phyloP scores from a whole-genome alignment of 1,139 yeast genomes.

The Diutina siamensis region DNA sequence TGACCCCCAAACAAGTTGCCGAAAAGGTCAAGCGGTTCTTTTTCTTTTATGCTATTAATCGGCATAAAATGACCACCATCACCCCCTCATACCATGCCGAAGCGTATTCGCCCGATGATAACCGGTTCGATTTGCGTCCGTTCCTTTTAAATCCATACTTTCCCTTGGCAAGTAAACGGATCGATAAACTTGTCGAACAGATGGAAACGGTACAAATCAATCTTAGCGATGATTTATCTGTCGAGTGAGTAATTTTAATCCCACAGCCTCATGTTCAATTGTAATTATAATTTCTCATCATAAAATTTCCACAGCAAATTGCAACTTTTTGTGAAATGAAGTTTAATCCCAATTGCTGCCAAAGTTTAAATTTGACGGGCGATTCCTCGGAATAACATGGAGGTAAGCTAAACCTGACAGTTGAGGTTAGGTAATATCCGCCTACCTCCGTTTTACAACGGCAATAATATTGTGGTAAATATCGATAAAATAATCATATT shows the following conservation, averaged over 20 bases:
- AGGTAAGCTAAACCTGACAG: too few species aligned
- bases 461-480: too few species aligned
- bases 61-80: slow-evolving; percentile 93
- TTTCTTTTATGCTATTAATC: slow-evolving; percentile 85
- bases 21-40: slow-evolving; percentile 86
- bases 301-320: too few species aligned
- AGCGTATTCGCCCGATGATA: slow-evolving; percentile 95
- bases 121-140: slow-evolving; percentile 89
- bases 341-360: background rate
- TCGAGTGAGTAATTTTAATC: background rate
- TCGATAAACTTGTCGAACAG: slow-evolving; percentile 57
- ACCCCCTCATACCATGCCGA: slow-evolving; percentile 98
- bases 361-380: too few species aligned
- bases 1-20: slow-evolving; percentile 77
- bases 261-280: background rate
- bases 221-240: background rate
- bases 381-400: too few species aligned
- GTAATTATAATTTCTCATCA: background rate
- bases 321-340: background rate
- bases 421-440: too few species aligned
- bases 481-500: too few species aligned
- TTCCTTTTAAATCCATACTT: slow-evolving; percentile 86
- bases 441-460: too few species aligned
- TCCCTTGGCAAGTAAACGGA: slow-evolving; percentile 81
- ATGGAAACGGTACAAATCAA: background rate